A percentile compares a stretch with the other conserved stretches of the same genome.
Evolutionary conservation across 495 filamentous ascomycete species (phyloP).

Genomic region (Apiosordaria backusii): DNA sequence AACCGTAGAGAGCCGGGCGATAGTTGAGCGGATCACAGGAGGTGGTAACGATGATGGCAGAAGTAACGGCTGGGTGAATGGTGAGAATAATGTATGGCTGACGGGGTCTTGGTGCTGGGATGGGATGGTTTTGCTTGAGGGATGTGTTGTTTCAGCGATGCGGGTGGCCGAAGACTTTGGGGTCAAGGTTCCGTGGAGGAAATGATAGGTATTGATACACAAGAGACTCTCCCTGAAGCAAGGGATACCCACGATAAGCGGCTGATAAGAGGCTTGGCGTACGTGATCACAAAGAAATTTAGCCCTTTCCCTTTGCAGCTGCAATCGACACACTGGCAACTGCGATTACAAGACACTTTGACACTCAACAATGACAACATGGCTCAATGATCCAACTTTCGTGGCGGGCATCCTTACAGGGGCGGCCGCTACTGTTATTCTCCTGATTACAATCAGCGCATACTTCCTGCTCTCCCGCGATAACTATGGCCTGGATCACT

Average conservation of each 20-base stretch:
- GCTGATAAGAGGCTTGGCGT: neutral
- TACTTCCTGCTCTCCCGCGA: neutral
- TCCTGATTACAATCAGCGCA: neutral
- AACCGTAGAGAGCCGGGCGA: slow-evolving; percentile 27
- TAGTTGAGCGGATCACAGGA: slow-evolving; percentile 21
- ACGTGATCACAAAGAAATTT: no score
- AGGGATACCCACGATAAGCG: neutral
- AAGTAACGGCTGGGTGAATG: slow-evolving; percentile 34
- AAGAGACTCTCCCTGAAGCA: neutral
- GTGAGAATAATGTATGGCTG: slow-evolving; percentile 49
- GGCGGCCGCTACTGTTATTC: neutral
- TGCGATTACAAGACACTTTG: neutral
- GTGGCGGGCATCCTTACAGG: neutral
- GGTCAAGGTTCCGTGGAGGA: slow-evolving; percentile 39
- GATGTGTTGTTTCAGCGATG: slow-evolving; percentile 54
- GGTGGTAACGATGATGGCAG: neutral
- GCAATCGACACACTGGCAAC: neutral
- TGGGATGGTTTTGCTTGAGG: slow-evolving; percentile 60
- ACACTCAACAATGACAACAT: neutral
- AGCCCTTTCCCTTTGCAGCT: neutral
- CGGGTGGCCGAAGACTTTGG: slow-evolving; percentile 47
- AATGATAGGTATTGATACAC: neutral
- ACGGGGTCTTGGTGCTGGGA: slow-evolving; percentile 62
- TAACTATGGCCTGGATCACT: slow-evolving; percentile 25
- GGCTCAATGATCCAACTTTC: neutral